Evolutionary conservation across 2,329 filamentous ascomycete species (phyloP).

Genomic region (Fusarium liriodendri): DNA sequence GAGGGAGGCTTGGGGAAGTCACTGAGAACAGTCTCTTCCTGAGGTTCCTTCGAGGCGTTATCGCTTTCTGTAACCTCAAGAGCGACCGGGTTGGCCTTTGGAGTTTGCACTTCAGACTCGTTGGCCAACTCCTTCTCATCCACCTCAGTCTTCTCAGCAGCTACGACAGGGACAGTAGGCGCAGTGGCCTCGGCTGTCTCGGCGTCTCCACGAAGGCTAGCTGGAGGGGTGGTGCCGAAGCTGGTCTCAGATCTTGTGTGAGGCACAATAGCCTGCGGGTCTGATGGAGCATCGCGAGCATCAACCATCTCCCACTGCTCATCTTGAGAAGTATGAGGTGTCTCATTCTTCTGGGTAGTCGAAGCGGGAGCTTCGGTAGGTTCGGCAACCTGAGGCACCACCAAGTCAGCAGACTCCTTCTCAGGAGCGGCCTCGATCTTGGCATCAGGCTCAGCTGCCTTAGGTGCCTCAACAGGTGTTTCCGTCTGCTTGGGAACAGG

Average conservation of each 20-base stretch:
- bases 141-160: background rate
- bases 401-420: background rate
- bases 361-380: background rate
- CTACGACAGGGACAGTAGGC: background rate
- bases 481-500: background rate
- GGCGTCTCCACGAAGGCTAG: conserved; percentile 22
- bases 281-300: conserved; percentile 9
- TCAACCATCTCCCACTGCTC: conserved; percentile 30
- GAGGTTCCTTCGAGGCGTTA: conserved; percentile 3
- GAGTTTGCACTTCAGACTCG: conserved; percentile 22
- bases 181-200: conserved; percentile 4
- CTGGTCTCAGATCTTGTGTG: conserved; percentile 36
- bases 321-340: conserved; percentile 14
- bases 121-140: background rate
- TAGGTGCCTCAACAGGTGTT: background rate
- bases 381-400: background rate
- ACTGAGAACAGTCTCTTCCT: conserved; percentile 11
- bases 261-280: conserved; percentile 19
- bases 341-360: conserved; percentile 6
- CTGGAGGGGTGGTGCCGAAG: conserved; percentile 21
- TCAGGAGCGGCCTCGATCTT: background rate
- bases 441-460: background rate
- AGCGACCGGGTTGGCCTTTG: conserved; percentile 7
- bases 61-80: conserved; percentile 1
- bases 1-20: conserved; percentile 36